phyloP scores from a whole-genome alignment of 345 rosid species.

The Pistacia integerrima region DNA sequence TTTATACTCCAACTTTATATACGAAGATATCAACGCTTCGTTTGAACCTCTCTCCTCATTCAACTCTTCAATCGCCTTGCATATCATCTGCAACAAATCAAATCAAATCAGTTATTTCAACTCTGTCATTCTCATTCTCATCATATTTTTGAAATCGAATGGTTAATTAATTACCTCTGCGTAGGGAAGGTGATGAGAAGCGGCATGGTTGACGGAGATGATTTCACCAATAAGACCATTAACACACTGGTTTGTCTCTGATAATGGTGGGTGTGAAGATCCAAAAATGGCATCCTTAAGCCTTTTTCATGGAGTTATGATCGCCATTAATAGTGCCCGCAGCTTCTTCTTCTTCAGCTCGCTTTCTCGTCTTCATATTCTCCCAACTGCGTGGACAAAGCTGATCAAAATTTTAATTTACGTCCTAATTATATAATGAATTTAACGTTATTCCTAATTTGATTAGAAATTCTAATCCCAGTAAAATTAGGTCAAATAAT shows the following conservation, averaged over 20 bases:
- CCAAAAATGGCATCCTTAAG: neutral
- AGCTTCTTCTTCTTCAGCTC: too few species aligned
- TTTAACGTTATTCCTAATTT: too few species aligned
- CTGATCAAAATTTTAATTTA: too few species aligned
- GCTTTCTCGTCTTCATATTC: neutral
- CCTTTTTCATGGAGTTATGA: neutral
- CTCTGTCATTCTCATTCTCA: too few species aligned
- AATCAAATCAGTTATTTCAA: neutral
- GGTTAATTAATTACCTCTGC: neutral
- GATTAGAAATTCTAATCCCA: too few species aligned
- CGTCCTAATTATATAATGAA: too few species aligned
- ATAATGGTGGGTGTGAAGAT: neutral
- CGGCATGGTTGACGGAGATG: neutral
- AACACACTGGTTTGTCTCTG: neutral
- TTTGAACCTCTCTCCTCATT: constrained; percentile 14
- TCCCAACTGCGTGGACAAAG: neutral
- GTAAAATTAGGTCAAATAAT: too few species aligned
- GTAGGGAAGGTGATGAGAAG: neutral
- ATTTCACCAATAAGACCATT: neutral
- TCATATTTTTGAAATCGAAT: too few species aligned
- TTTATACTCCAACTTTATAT: neutral
- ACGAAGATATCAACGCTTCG: neutral
- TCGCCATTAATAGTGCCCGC: too few species aligned
- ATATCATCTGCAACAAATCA: neutral
- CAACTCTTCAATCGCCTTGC: neutral